A percentile compares a stretch with the other conserved stretches of the same genome.
Conservation (phyloP, 2,329 filamentous ascomycete species). For the Daldinia sp. region DNA sequence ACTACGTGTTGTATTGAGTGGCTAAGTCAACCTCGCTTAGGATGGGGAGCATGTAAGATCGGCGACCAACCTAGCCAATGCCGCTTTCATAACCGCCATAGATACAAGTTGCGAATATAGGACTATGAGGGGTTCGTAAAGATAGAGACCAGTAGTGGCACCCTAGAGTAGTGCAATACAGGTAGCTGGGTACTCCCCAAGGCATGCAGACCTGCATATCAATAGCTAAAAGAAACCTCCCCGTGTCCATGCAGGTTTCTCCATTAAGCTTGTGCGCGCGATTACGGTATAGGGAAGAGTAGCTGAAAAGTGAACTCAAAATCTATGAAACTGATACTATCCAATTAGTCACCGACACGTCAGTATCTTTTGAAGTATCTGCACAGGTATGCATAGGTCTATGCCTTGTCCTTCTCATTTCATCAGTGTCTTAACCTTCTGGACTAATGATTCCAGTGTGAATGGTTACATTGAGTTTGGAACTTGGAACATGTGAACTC, state of each 20-base stretch:
- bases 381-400: not conserved
- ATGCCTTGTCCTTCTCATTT: not conserved
- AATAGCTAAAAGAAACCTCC: not conserved
- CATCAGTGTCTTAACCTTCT: not conserved
- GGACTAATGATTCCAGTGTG: not conserved
- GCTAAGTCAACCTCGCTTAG: not conserved
- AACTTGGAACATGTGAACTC: not conserved
- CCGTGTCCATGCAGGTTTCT: not conserved
- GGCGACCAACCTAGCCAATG: not conserved
- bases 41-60: not conserved
- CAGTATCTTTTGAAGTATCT: not conserved
- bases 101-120: not conserved
- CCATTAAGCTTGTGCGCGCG: not conserved
- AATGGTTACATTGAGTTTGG: not conserved
- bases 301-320: not conserved
- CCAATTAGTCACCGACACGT: not conserved
- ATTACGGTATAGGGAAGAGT: not conserved
- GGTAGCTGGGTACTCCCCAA: no score
- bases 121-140: not conserved
- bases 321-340: not conserved
- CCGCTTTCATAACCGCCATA: not conserved
- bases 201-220: not conserved
- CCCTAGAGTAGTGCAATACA: no score
- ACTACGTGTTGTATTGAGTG: no score
- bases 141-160: no score